Conservation (phyloP, 768 basidiomycete species). For the Lactarius tabidus region DNA sequence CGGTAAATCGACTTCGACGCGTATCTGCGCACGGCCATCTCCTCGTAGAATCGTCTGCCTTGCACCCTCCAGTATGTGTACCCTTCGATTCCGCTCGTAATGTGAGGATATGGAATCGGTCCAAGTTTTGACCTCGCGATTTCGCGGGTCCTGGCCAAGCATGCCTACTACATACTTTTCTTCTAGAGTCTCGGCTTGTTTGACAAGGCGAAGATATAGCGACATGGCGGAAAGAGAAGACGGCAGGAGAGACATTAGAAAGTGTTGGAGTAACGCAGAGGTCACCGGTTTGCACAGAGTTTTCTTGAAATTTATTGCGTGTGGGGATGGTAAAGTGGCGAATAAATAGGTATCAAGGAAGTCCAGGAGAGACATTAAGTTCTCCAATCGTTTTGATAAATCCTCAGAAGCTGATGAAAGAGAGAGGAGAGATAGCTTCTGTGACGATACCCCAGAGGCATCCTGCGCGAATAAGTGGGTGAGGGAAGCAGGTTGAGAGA, state of each 20-base stretch:
- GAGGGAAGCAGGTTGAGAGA: slow-evolving; percentile 50
- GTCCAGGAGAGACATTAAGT: slow-evolving; percentile 52
- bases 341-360: slow-evolving; percentile 62
- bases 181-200: slow-evolving; percentile 66
- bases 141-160: slow-evolving; percentile 45
- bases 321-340: slow-evolving; percentile 46
- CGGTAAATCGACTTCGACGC: slow-evolving; percentile 24
- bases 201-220: slow-evolving; percentile 53
- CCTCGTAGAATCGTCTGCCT: slow-evolving; percentile 50
- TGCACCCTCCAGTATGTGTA: slow-evolving; percentile 58
- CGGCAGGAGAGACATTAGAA: slow-evolving; percentile 70
- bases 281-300: slow-evolving; percentile 60
- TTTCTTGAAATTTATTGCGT: slow-evolving; percentile 45
- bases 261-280: slow-evolving; percentile 55
- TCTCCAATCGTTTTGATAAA: slow-evolving; percentile 45
- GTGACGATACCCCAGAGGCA: slow-evolving; percentile 34
- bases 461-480: slow-evolving; percentile 36
- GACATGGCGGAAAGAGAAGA: slow-evolving; percentile 57
- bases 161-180: slow-evolving; percentile 45
- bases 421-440: slow-evolving; percentile 47
- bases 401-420: slow-evolving; percentile 41
- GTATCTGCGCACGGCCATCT: slow-evolving; percentile 40
- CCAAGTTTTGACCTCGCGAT: slow-evolving; percentile 63
- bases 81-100: slow-evolving; percentile 74
- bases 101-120: slow-evolving; percentile 61